Conservation (phyloP, 495 filamentous ascomycete genomes). For the Tuber magnatum region DNA sequence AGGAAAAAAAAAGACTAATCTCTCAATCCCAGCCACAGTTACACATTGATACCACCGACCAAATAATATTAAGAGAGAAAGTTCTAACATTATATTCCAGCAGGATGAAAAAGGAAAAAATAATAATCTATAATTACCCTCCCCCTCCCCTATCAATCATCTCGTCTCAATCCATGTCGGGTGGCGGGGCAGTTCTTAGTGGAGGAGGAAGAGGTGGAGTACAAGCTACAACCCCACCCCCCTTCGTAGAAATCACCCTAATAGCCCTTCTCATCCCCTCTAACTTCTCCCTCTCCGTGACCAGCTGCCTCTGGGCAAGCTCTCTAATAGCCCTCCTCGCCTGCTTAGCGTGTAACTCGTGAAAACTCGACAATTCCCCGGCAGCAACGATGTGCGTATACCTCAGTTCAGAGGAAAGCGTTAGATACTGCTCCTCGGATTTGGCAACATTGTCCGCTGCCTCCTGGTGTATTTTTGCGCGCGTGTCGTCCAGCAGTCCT, state of each 20-base stretch:
- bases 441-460: constrained; percentile 64
- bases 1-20: neutral
- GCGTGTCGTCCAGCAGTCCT: constrained; percentile 79
- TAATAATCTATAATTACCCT: neutral
- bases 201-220: neutral
- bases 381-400: constrained; percentile 94
- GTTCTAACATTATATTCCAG: neutral
- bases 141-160: neutral
- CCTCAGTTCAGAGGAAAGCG: constrained; percentile 66
- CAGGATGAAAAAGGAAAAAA: neutral
- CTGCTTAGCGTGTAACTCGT: constrained; percentile 73
- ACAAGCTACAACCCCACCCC: constrained; percentile 13
- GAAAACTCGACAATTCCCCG: constrained; percentile 84
- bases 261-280: constrained; percentile 74
- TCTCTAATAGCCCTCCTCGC: constrained; percentile 65
- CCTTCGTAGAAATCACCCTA: constrained; percentile 46
- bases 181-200: neutral
- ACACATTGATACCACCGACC: neutral
- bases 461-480: constrained; percentile 63
- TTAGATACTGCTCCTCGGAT: constrained; percentile 56
- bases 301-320: constrained; percentile 68
- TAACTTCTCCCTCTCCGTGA: constrained; percentile 68
- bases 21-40: constrained; percentile 7
- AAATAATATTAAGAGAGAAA: neutral
- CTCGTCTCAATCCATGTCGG: neutral